These are phyloP conservation scores for Mrakiaceae sp. DNA, from an alignment of 1,284 basidiomycete species.

Conservation along the genomic window DNA sequence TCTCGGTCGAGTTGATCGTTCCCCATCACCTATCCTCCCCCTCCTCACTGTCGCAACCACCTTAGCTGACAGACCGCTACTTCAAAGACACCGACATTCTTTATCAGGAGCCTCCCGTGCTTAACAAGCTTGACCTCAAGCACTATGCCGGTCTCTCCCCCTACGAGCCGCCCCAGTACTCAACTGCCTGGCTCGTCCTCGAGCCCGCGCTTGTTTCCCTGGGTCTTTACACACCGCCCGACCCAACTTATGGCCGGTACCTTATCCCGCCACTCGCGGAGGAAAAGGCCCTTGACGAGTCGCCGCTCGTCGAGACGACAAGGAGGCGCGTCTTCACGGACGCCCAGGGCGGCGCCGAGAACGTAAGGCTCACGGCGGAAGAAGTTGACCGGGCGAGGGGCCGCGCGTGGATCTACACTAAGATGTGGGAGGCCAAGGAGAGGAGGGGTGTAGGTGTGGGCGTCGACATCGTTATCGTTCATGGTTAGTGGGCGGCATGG, in stretches of 20 bases:
- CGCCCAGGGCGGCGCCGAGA: constrained; percentile 12
- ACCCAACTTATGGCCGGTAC: constrained; percentile 21
- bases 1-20: too few species aligned
- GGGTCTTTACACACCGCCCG: constrained; percentile 18
- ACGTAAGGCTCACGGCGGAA: constrained; percentile 16
- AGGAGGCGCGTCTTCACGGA: constrained; percentile 16
- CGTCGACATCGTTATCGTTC: constrained; percentile 18
- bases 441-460: constrained; percentile 11
- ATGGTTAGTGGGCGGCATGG: constrained; percentile 14
- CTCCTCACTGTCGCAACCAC: too few species aligned
- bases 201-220: neutral
- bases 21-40: too few species aligned
- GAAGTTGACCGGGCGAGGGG: constrained; percentile 15
- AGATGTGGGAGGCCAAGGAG: constrained; percentile 16
- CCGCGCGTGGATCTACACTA: constrained; percentile 19
- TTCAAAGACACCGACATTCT: too few species aligned
- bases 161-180: neutral
- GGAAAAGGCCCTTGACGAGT: constrained; percentile 14
- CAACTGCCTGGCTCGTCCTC: neutral
- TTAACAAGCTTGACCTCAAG: too few species aligned
- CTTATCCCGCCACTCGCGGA: constrained; percentile 13
- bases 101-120: too few species aligned
- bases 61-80: too few species aligned
- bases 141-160: neutral
- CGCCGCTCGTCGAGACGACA: constrained; percentile 8